Conservation (phyloP, 345 rosid species). For the Moricandia arvensis region DNA sequence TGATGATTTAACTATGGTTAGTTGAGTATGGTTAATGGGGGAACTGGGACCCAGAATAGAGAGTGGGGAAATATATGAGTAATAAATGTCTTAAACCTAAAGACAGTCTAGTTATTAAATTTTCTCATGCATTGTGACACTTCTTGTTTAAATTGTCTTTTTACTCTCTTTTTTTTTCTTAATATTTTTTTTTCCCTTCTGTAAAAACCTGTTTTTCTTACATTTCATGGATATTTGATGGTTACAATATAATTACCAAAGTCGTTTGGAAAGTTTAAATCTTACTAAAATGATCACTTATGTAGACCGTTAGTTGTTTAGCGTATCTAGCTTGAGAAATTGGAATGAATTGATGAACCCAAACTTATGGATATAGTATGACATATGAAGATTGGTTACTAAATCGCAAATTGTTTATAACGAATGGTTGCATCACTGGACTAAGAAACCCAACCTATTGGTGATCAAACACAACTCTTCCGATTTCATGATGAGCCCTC, state of each 20-base stretch:
- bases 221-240: background rate
- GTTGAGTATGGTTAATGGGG: conserved; percentile 18
- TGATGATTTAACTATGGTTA: conserved; percentile 34
- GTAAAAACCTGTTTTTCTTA: background rate
- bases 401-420: background rate
- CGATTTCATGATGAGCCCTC: background rate
- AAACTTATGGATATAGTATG: background rate
- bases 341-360: background rate
- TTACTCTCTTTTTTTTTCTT: background rate
- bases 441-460: background rate
- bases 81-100: conserved; percentile 32
- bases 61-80: conserved; percentile 26
- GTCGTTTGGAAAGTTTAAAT: background rate
- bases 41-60: conserved; percentile 7
- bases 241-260: background rate
- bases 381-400: background rate
- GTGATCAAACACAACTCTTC: background rate
- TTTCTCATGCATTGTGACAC: conserved; percentile 30
- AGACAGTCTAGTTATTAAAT: conserved; percentile 24
- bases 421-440: background rate
- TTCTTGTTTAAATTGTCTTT: conserved; percentile 14
- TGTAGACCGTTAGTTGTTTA: background rate
- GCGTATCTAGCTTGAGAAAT: background rate
- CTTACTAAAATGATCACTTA: background rate
- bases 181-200: background rate